A percentile compares a stretch with the other conserved stretches of the same genome.
phyloP scores from a whole-genome alignment of 495 filamentous ascomycete species.

The Echria macrotheca region DNA sequence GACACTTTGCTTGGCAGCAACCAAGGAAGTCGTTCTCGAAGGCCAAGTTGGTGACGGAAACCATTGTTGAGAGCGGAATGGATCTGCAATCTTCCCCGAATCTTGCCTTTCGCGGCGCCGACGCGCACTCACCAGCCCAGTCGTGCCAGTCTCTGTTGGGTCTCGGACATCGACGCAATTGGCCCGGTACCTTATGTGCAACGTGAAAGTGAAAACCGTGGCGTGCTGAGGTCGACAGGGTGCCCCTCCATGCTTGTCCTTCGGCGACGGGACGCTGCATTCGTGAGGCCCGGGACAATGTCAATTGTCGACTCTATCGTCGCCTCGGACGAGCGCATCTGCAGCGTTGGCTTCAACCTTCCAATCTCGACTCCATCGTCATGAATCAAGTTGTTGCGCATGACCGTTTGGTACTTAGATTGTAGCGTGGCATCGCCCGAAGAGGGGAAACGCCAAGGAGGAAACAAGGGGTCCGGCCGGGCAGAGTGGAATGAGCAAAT shows the following conservation, averaged over 20 bases:
- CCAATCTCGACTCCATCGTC: no score
- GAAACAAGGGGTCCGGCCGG: constrained; percentile 14
- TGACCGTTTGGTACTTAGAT: constrained; percentile 15
- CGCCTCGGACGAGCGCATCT: no score
- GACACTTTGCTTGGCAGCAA: no score
- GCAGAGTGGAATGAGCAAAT: constrained; percentile 16
- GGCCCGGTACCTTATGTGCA: constrained; percentile 9
- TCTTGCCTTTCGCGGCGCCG: background rate
- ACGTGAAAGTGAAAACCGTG: background rate
- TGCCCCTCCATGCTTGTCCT: no score
- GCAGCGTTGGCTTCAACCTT: no score
- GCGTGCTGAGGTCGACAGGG: no score
- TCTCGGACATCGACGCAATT: constrained; percentile 3
- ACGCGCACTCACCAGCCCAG: no score
- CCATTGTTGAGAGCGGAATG: background rate
- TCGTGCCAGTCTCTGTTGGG: no score
- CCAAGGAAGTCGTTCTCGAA: constrained; percentile 3
- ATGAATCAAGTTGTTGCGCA: constrained; percentile 9
- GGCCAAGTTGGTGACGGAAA: background rate
- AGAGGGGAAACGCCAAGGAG: constrained; percentile 11
- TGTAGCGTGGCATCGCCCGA: constrained; percentile 14
- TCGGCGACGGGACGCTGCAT: no score
- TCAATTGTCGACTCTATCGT: no score
- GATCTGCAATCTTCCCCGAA: constrained; percentile 5
- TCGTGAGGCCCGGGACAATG: no score